Evolutionary conservation across 768 basidiomycete genomes (phyloP).

Genomic region (Phaffia tasmanica): DNA sequence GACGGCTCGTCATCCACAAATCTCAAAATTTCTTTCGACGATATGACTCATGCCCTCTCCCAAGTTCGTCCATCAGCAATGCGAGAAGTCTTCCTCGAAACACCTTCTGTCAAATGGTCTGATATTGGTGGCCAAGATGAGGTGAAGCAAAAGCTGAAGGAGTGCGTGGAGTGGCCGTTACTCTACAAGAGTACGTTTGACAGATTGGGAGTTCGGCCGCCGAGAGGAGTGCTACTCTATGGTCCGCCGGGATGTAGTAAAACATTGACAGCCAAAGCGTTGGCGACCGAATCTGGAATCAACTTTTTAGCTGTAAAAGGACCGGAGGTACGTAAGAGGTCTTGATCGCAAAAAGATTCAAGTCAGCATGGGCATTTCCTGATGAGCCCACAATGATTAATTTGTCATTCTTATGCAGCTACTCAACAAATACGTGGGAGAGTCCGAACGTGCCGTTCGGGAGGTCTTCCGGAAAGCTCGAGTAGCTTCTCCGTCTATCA

Average conservation of each 20-base stretch:
- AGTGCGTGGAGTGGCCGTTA: constrained; percentile 92
- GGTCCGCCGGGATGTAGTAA: constrained; percentile 98
- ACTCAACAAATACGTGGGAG: constrained; percentile 91
- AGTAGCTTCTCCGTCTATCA: constrained; percentile 83
- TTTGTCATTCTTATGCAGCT: constrained; percentile 46
- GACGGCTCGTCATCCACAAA: constrained; percentile 27
- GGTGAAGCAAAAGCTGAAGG: constrained; percentile 73
- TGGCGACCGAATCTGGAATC: constrained; percentile 84
- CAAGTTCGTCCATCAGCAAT: constrained; percentile 82
- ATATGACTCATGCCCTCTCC: constrained; percentile 62
- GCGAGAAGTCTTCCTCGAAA: constrained; percentile 82
- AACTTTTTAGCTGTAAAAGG: constrained; percentile 97
- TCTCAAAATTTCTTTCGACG: constrained; percentile 45
- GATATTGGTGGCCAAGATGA: constrained; percentile 80
- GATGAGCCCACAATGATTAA: neutral
- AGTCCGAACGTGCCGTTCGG: constrained; percentile 87
- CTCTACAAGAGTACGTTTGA: constrained; percentile 74
- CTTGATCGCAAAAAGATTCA: too few relatives aligned
- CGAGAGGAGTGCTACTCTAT: constrained; percentile 81
- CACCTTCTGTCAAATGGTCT: constrained; percentile 64
- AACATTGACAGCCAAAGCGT: constrained; percentile 80
- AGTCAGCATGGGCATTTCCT: too few relatives aligned
- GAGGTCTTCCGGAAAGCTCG: constrained; percentile 93
- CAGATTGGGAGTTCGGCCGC: constrained; percentile 74
- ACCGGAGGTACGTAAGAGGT: constrained; percentile 58